Conservation (phyloP, 2,329 filamentous ascomycete species). For the Epichloe coenophiala region DNA sequence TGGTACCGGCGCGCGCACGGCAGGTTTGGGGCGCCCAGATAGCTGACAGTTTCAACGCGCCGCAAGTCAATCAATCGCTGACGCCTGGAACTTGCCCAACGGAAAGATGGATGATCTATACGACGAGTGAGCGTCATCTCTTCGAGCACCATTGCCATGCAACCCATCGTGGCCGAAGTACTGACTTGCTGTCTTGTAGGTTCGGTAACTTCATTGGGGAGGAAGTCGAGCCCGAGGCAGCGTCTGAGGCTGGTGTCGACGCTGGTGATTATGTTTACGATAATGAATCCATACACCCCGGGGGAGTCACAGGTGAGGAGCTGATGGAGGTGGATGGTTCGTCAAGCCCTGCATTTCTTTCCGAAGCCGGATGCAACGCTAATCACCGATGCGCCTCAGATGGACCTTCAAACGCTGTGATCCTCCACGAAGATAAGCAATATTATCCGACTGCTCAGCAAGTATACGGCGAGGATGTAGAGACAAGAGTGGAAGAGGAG, state of each 20-base stretch:
- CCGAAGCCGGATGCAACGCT: not conserved
- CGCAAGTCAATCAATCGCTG: constrained; percentile 11
- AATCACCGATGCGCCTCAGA: constrained; percentile 26
- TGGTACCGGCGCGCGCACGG: constrained; percentile 1
- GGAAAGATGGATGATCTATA: constrained; percentile 82
- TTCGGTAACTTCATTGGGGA: constrained; percentile 99
- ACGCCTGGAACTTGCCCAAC: constrained; percentile 7
- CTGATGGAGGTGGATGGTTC: constrained; percentile 85
- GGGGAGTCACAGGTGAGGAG: constrained; percentile 57
- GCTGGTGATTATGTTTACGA: constrained; percentile 71
- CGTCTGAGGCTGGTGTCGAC: constrained; percentile 64
- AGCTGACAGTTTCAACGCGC: constrained; percentile 4
- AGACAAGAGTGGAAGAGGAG: constrained; percentile 92
- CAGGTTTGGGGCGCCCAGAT: not conserved
- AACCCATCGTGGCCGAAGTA: not conserved
- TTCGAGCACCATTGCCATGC: not conserved
- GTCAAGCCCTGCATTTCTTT: constrained; percentile 8
- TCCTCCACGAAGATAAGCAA: constrained; percentile 97
- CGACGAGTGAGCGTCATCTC: constrained; percentile 55
- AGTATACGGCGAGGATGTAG: constrained; percentile 86
- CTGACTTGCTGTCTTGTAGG: constrained; percentile 29
- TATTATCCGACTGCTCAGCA: constrained; percentile 98
- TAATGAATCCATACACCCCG: constrained; percentile 54
- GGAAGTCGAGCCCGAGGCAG: constrained; percentile 70
- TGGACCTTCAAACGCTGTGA: constrained; percentile 88